Conservation (phyloP, 2,329 filamentous ascomycete species). For the Alternaria arbusti region DNA sequence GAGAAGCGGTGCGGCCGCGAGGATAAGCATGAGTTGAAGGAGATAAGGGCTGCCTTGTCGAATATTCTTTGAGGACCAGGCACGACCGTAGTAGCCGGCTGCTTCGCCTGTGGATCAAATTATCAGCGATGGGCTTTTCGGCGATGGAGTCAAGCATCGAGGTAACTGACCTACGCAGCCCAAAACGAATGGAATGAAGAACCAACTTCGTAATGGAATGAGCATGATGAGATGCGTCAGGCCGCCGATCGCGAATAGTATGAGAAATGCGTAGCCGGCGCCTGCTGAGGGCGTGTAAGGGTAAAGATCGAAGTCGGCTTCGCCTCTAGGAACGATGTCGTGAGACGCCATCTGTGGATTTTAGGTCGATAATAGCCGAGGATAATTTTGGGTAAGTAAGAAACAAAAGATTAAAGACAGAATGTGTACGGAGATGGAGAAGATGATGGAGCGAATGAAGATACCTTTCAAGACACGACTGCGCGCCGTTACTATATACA, state of each 20-base stretch:
- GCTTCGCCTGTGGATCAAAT: conserved; percentile 18
- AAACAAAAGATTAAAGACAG: neutral
- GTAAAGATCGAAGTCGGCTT: conserved; percentile 23
- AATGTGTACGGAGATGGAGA: neutral
- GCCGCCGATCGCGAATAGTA: conserved; percentile 18
- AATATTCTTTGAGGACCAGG: conserved; percentile 17
- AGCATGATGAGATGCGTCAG: conserved; percentile 13
- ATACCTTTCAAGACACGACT: neutral
- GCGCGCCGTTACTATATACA: neutral
- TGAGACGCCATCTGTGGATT: neutral
- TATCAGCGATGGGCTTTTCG: neutral
- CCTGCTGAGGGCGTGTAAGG: conserved; percentile 21
- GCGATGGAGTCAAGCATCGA: neutral
- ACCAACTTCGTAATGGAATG: conserved; percentile 47
- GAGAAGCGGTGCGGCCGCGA: conserved; percentile 56
- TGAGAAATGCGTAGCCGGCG: conserved; percentile 20
- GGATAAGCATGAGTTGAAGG: conserved; percentile 53
- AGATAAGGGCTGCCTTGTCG: conserved; percentile 43
- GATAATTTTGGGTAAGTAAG: neutral
- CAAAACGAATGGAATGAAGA: conserved; percentile 59
- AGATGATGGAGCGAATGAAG: neutral
- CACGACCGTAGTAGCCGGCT: conserved; percentile 24
- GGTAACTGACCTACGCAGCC: conserved; percentile 57
- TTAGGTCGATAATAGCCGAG: too few relatives aligned
- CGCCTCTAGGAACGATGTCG: conserved; percentile 1